These are phyloP conservation scores for Suhomyces kilbournensis DNA, from an alignment of 805 yeast species.

Conservation along the genomic window DNA sequence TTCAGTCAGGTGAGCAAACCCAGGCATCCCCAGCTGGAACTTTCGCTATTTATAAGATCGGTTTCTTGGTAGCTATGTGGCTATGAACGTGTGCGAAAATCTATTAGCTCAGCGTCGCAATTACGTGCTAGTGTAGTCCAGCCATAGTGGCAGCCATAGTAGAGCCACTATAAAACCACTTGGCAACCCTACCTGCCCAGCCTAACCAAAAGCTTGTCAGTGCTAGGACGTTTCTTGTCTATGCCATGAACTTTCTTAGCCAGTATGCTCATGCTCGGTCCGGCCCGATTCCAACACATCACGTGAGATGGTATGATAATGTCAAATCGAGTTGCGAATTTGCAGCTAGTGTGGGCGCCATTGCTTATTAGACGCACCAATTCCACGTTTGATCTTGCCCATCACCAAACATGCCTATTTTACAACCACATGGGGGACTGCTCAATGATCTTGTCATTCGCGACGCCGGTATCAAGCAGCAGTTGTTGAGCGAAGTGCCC, in stretches of 20 bases:
- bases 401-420: slow-evolving; percentile 47
- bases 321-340: not conserved
- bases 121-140: not conserved
- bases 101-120: not conserved
- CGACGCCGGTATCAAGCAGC: slow-evolving; percentile 60
- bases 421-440: slow-evolving; percentile 87
- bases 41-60: not conserved
- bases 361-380: not conserved
- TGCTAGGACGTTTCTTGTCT: too few species aligned
- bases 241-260: too few species aligned
- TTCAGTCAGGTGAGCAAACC: not conserved
- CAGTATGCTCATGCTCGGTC: not conserved
- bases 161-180: not conserved
- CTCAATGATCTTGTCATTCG: slow-evolving; percentile 83
- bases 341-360: not conserved
- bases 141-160: not conserved
- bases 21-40: not conserved
- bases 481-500: slow-evolving; percentile 58
- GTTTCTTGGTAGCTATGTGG: not conserved
- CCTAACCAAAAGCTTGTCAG: too few species aligned
- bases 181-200: not conserved
- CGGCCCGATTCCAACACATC: not conserved
- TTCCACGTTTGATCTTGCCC: not conserved
- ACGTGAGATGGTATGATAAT: slow-evolving; percentile 7
- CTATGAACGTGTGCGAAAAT: not conserved